Conservation (phyloP, 169 alveolate species). For the Plasmodium cynomolgi region DNA sequence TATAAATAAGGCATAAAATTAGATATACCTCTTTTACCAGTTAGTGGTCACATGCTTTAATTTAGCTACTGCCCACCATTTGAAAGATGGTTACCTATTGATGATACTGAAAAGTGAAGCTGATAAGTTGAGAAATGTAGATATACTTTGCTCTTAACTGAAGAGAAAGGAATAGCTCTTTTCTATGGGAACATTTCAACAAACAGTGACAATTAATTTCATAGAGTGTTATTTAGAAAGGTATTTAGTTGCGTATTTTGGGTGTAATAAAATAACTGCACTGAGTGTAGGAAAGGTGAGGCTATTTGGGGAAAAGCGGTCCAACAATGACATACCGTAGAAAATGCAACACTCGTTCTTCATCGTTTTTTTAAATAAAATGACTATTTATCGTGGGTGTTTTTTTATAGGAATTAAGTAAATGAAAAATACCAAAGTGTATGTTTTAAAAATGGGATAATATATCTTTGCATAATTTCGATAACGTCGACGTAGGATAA, state of each 20-base stretch:
- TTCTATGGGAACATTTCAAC: background rate
- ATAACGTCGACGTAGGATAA: background rate
- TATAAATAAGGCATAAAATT: background rate
- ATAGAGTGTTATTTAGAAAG: background rate
- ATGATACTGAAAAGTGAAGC: background rate
- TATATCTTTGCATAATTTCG: background rate
- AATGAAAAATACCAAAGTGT: background rate
- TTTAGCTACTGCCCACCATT: background rate
- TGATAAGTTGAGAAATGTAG: background rate
- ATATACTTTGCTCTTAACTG: background rate
- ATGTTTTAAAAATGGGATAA: background rate
- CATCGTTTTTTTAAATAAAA: background rate
- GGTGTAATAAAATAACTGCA: background rate
- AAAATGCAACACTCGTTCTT: background rate
- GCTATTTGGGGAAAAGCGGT: background rate
- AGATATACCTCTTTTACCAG: background rate
- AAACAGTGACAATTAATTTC: background rate
- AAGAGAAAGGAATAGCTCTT: background rate
- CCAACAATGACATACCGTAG: background rate
- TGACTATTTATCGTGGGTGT: background rate
- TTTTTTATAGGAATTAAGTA: background rate
- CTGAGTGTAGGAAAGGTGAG: background rate
- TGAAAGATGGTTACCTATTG: background rate
- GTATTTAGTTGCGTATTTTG: background rate
- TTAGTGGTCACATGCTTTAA: background rate